A percentile compares a stretch with the other conserved stretches of the same genome.
These are phyloP conservation scores for Sclerotiophoma versabilis DNA, from an alignment of 2,329 filamentous ascomycete species.

Conservation along the genomic window DNA sequence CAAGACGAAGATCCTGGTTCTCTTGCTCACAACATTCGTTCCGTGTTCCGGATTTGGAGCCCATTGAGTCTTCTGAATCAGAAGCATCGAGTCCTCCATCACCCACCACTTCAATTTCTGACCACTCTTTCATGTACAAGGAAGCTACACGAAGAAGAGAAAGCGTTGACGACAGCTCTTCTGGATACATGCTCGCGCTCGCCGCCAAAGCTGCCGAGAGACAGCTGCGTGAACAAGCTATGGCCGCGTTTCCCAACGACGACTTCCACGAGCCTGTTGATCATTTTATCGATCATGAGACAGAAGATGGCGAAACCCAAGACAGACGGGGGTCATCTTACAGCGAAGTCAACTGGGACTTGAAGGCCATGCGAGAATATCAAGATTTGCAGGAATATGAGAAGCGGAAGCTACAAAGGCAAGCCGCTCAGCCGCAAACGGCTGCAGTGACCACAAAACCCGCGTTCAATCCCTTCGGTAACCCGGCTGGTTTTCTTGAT, in stretches of 20 bases:
- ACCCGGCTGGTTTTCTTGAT: constrained; percentile 41
- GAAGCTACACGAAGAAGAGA: constrained; percentile 63
- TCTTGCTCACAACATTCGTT: constrained; percentile 62
- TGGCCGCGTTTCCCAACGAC: constrained; percentile 77
- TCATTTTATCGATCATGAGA: constrained; percentile 72
- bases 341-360: constrained; percentile 72
- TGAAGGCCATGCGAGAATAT: constrained; percentile 81
- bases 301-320: constrained; percentile 46
- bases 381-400: constrained; percentile 65
- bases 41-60: constrained; percentile 66
- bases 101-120: constrained; percentile 56
- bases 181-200: constrained; percentile 78
- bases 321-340: constrained; percentile 68
- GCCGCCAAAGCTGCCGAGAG: constrained; percentile 81
- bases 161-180: constrained; percentile 78
- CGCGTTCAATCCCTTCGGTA: constrained; percentile 49
- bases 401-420: constrained; percentile 29
- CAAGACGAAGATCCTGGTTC: constrained; percentile 44
- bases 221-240: constrained; percentile 77
- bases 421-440: constrained; percentile 47
- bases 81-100: constrained; percentile 58
- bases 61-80: constrained; percentile 68
- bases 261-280: constrained; percentile 73
- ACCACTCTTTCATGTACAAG: constrained; percentile 58
- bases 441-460: constrained; percentile 28